Evolutionary conservation across 1,139 yeast species (phyloP), one percentile per base, ranked within the genome.

Genomic region (Candida tetrigidarum): DNA sequence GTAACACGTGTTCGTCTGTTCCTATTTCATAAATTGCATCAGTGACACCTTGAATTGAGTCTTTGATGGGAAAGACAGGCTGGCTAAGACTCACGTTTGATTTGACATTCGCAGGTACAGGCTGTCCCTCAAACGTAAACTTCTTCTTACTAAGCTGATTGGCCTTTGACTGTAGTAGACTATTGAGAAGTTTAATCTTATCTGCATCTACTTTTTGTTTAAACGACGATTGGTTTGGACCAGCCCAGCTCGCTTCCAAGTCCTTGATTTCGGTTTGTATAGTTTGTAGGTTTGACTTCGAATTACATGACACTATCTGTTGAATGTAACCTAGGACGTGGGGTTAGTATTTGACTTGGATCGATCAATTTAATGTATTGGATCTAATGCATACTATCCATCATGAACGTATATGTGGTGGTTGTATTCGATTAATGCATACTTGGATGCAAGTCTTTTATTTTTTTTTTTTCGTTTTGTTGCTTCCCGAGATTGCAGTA

Each of bases 141-240:
- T 20, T 37, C 11, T n/a, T 37, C 20, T 37, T 37, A 10, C 40
- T 37, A n/a, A 37, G 26, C 12, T 37, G 40, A 20, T 37, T 37
- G 6, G 30, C 25, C 30, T 37, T 37, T 18, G 40, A 37, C 16
- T 37, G 40, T 37, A 37, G 18, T 8, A 37, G 34, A 3, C 16
- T 37, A 37, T 37, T 25, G 8, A 37, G 23, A 3, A 25, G 15
- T 19, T 19, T 27, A 20, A 37, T 19, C 14, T 12, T 27, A 6
- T 37, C 34, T 7, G 27, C 18, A 18, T 27, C 33, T 11, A 37
- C 16, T 12, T 37, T 37, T 20, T 37, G 40, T 7, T 27, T 28
- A 9, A 27, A 37, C 11, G 32, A 8, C n/a, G 40, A 34, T 18
- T 27, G 39, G 18, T 36, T 11, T 2, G 34, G n/a, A 10, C 4